Evolutionary conservation across 2,329 filamentous ascomycete genomes (phyloP).

Genomic region (Phialophora macrospora): DNA sequence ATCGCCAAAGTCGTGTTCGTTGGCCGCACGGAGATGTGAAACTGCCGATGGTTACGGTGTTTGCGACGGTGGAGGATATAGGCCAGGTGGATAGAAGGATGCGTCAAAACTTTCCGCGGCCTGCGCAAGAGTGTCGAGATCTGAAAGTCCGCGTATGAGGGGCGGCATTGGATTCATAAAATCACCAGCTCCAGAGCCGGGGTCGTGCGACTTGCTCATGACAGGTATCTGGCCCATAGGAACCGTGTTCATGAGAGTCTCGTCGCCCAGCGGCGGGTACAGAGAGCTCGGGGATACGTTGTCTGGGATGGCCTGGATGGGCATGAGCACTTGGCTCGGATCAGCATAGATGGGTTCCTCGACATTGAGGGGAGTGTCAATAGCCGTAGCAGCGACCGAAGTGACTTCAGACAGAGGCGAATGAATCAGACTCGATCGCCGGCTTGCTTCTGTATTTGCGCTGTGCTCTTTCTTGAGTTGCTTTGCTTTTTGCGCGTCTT

Average conservation of each 20-base stretch:
- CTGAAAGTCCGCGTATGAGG: conserved; percentile 37
- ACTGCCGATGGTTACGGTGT: not conserved
- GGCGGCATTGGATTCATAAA: conserved; percentile 29
- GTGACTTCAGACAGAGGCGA: conserved; percentile 38
- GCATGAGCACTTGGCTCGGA: conserved; percentile 30
- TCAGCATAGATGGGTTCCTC: conserved; percentile 35
- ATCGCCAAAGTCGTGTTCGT: not conserved
- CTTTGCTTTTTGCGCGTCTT: conserved; percentile 37
- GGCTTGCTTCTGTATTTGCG: conserved; percentile 26
- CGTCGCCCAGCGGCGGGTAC: conserved; percentile 38
- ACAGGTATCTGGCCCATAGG: conserved; percentile 14
- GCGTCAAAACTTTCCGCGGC: conserved; percentile 39
- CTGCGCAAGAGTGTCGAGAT: conserved; percentile 40
- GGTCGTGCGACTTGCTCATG: conserved; percentile 17
- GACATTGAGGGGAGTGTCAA: conserved; percentile 33
- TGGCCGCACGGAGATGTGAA: not conserved
- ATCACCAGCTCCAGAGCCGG: conserved; percentile 8
- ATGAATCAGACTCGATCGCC: conserved; percentile 34
- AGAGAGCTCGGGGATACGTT: conserved; percentile 34
- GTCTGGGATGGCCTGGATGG: conserved; percentile 33
- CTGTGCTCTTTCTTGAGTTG: conserved; percentile 28
- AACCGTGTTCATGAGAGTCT: conserved; percentile 25
- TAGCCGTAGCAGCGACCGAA: conserved; percentile 34
- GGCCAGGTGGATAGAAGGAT: conserved; percentile 32
- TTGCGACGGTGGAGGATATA: conserved; percentile 2